phyloP scores from a whole-genome alignment of 768 basidiomycete genomes.

The Leccinellum rugosiceps region DNA sequence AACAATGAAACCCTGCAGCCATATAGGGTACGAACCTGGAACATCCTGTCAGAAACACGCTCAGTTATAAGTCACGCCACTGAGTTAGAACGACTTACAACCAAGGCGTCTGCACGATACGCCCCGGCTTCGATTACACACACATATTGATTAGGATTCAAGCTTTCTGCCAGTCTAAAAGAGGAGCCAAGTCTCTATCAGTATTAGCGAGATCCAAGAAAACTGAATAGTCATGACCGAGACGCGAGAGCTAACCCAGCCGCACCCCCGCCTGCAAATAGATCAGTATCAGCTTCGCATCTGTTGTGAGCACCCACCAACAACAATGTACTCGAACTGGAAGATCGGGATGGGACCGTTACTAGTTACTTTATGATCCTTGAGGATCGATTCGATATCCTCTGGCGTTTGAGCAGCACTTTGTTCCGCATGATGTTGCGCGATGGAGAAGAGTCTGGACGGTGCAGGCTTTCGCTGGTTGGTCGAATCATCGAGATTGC shows the following conservation, averaged over 20 bases:
- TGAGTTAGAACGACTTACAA: slow-evolving; percentile 6
- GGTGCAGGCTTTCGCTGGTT: background rate
- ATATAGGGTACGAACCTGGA: slow-evolving; percentile 10
- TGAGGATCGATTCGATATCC: slow-evolving; percentile 1
- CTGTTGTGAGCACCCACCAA: slow-evolving; percentile 1
- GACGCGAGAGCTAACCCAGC: slow-evolving; percentile 18
- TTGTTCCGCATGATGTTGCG: background rate
- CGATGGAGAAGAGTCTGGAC: background rate
- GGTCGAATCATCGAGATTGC: background rate
- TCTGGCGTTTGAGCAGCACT: background rate
- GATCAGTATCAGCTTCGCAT: background rate
- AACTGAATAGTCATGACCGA: background rate
- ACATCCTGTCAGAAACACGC: slow-evolving; percentile 10
- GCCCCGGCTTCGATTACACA: slow-evolving; percentile 18
- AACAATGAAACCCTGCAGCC: background rate
- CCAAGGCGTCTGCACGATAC: slow-evolving; percentile 7
- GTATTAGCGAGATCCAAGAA: background rate
- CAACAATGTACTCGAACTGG: slow-evolving; percentile 12
- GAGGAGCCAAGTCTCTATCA: background rate
- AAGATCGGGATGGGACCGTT: background rate
- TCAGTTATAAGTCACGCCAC: background rate
- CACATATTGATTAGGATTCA: slow-evolving; percentile 12
- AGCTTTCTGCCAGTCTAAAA: slow-evolving; percentile 11
- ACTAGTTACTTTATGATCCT: background rate
- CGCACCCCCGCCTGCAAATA: slow-evolving; percentile 11